phyloP scores from a whole-genome alignment of 805 yeast species.

The Hanseniaspora nectarophila region DNA sequence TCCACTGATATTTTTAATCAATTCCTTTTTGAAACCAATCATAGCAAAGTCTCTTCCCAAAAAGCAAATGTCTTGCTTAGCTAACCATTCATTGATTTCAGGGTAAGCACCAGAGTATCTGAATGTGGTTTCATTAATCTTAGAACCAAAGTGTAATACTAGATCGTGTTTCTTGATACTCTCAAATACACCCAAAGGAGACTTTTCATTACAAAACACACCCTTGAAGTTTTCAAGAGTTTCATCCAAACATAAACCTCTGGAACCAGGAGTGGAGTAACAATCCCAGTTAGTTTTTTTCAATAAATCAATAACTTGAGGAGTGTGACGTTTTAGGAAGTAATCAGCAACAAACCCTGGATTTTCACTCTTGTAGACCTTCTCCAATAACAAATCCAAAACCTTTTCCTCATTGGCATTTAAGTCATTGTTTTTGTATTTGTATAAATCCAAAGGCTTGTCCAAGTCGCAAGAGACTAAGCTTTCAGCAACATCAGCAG shows the following conservation, averaged over 20 bases:
- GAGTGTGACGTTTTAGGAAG: constrained; percentile 46
- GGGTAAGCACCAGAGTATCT: not conserved
- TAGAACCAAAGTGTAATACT: constrained; percentile 58
- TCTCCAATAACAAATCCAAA: constrained; percentile 36
- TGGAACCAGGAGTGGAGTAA: constrained; percentile 56
- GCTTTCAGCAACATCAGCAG: constrained; percentile 51
- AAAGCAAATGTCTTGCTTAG: constrained; percentile 3
- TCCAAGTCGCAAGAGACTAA: constrained; percentile 33
- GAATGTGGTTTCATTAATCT: constrained; percentile 41
- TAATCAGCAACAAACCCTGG: constrained; percentile 68
- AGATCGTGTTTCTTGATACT: constrained; percentile 51
- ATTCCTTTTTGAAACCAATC: constrained; percentile 17
- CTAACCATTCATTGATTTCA: constrained; percentile 9
- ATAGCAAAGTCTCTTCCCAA: constrained; percentile 14
- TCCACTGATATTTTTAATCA: constrained; percentile 34
- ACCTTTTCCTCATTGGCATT: constrained; percentile 24
- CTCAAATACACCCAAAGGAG: constrained; percentile 32
- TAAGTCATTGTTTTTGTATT: constrained; percentile 19
- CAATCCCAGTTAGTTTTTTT: constrained; percentile 36
- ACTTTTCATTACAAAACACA: constrained; percentile 49
- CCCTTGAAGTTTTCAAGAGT: constrained; percentile 54
- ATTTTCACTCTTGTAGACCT: constrained; percentile 39
- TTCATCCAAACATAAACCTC: constrained; percentile 58
- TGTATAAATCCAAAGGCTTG: constrained; percentile 25
- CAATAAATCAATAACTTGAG: constrained; percentile 39